Conservation (phyloP, 1,139 yeast genomes). For the Sugiyamaella sp. region DNA sequence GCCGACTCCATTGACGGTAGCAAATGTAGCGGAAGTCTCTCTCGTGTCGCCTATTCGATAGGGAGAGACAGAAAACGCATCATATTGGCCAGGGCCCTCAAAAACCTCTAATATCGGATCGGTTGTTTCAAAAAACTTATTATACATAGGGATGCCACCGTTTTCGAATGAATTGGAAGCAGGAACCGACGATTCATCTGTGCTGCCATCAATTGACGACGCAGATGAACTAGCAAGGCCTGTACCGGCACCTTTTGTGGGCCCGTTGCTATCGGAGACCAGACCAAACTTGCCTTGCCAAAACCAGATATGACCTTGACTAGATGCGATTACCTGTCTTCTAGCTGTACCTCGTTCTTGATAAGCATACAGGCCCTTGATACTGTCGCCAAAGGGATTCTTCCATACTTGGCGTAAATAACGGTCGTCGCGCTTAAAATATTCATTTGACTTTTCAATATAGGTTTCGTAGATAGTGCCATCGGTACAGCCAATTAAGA, state of each 20-base stretch:
- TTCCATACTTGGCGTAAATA: conserved; percentile 48
- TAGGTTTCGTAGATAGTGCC: conserved; percentile 52
- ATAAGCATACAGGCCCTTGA: conserved; percentile 44
- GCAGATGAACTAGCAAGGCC: background rate
- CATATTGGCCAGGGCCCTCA: conserved; percentile 29
- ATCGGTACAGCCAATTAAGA: conserved; percentile 52
- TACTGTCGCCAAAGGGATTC: conserved; percentile 36
- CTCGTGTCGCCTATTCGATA: conserved; percentile 12
- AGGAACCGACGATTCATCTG: conserved; percentile 21
- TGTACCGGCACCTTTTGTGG: background rate
- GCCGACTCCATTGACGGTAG: conserved; percentile 53
- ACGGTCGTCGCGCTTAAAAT: conserved; percentile 48
- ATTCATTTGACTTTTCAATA: conserved; percentile 51
- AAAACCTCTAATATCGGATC: conserved; percentile 35
- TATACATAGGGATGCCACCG: conserved; percentile 38
- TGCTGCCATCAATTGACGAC: conserved; percentile 10
- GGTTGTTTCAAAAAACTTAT: conserved; percentile 38
- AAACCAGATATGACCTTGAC: conserved; percentile 47
- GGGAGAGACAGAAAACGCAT: conserved; percentile 30
- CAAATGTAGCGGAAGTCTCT: conserved; percentile 38
- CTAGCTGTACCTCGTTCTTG: conserved; percentile 29
- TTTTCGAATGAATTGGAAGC: background rate
- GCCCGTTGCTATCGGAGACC: background rate
- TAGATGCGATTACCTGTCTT: conserved; percentile 41
- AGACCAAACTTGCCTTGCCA: conserved; percentile 43